Base-by-base conservation (phyloP, 1,284 basidiomycete genomes). In the Cystobasidium pallidum region DNA sequence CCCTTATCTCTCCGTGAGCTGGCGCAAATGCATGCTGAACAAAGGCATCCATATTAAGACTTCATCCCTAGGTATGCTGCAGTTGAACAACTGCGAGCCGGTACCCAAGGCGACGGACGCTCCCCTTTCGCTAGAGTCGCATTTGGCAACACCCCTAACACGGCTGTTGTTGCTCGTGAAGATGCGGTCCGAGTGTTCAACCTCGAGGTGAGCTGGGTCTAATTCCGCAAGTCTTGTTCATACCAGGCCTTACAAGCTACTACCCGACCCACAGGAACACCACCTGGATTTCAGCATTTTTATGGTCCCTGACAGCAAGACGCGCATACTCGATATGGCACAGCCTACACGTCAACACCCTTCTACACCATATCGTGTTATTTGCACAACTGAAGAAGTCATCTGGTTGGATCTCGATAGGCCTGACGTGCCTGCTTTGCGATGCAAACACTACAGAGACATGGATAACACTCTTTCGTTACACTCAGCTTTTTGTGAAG, bases 321-420 rank as follows among this genome's bases (percentile, higher is more conserved):
- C 41, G 2, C 57, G 45, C 11, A 70, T 70, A 36, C 47, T 70
- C 6, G 59, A 63, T 26, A 49, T 70, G 58, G 45, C 58, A 15
- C 28, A 49, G 19, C 32, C 49, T 28, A 34, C 57, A 19, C 41
- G 41, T 3, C 10, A 24, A 19, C n/a, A 34, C n/a, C 32, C 43
- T 26, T 24, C n/a, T 17, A 70, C 43, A 6, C 28, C 58, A 2
- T 49, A 61, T 30, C 41, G 67, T 2, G 43, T 70, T 10, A 36
- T 70, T 4, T 45, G 57, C 19, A 70, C 67, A 26, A 41, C 28
- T 26, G 26, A n/a, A n/a, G 67, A 70, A 43, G 28, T 70, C 15
- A 51, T 70, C 13, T 70, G 67, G 67, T 21, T 70, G 32, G 67
- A 70, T 43, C 28, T 70, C 17, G 30, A 49, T n/a, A 63, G 39